Evolutionary conservation across 129 eudicot species (phyloP).

Genomic region (Deinandra increscens): DNA sequence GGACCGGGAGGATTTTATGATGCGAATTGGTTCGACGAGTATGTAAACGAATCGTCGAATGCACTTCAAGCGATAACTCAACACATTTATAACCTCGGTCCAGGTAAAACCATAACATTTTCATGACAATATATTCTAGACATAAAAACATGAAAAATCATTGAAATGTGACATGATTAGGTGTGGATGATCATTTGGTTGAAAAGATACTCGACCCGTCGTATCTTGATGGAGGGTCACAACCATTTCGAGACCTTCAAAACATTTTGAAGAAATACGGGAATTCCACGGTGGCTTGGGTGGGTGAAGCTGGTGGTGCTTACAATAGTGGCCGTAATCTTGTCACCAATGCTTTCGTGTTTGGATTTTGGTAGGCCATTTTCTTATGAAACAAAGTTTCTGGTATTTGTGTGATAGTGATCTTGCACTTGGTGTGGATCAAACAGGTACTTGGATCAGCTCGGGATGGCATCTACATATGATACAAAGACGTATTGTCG

Average conservation of each 20-base stretch:
- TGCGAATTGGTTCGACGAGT: conserved; percentile 52
- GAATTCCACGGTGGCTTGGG: conserved; percentile 67
- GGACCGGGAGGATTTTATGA: conserved; percentile 76
- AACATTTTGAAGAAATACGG: conserved; percentile 30
- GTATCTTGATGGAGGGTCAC: conserved; percentile 48
- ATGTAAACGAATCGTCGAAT: conserved; percentile 7
- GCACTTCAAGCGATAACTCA: conserved; percentile 47
- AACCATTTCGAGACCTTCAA: conserved; percentile 47
- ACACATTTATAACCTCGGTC: conserved; percentile 73
- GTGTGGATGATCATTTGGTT: conserved; percentile 48
- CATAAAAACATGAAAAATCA: neutral
- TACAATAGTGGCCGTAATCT: conserved; percentile 74
- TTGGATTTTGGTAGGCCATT: conserved; percentile 56
- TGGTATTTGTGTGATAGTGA: too few species aligned
- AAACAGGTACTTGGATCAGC: conserved; percentile 70
- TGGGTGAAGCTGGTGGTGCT: conserved; percentile 83
- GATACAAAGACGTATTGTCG: conserved; percentile 61
- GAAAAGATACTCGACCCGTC: conserved; percentile 58
- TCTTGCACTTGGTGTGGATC: neutral
- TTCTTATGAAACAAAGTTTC: neutral
- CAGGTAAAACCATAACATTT: conserved; percentile 44
- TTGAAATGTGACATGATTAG: conserved; percentile 20
- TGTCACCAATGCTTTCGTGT: conserved; percentile 51
- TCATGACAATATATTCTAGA: neutral
- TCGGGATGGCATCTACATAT: conserved; percentile 62